phyloP scores from a whole-genome alignment of 2,329 filamentous ascomycete species.

The Colletotrichum tropicale region DNA sequence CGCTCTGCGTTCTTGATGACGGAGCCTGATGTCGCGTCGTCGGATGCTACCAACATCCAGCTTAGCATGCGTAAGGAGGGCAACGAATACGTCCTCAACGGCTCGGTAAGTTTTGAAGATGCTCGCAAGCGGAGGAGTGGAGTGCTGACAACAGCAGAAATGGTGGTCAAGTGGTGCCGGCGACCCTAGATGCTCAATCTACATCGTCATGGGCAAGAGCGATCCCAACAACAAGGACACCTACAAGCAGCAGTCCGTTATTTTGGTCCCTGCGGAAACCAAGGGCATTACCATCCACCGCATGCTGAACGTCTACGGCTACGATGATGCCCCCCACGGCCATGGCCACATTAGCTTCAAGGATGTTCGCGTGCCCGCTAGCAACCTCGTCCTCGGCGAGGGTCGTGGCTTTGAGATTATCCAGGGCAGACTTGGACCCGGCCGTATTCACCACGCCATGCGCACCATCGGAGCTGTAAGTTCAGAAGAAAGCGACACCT shows the following conservation, averaged over 20 bases:
- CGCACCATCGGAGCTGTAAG: constrained; percentile 82
- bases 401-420: constrained; percentile 98
- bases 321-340: constrained; percentile 97
- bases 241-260: constrained; percentile 92
- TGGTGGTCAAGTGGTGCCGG: constrained; percentile 99
- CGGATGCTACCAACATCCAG: constrained; percentile 92
- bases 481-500: constrained; percentile 16
- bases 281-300: constrained; percentile 91
- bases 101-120: constrained; percentile 60
- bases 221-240: constrained; percentile 75
- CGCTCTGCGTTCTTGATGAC: constrained; percentile 94
- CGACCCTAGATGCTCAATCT: constrained; percentile 89
- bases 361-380: constrained; percentile 85
- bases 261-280: constrained; percentile 81
- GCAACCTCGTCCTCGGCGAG: constrained; percentile 88
- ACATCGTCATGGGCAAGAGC: constrained; percentile 96
- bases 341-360: constrained; percentile 92
- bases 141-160: constrained; percentile 63
- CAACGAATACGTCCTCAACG: constrained; percentile 89
- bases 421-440: constrained; percentile 92
- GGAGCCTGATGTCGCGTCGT: constrained; percentile 85
- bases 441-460: constrained; percentile 98
- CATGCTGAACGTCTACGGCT: constrained; percentile 94
- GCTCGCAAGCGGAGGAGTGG: rapidly evolving
- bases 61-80: constrained; percentile 83